Conservation (phyloP, 2,329 filamentous ascomycete genomes). For the Pyricularia grisea region DNA sequence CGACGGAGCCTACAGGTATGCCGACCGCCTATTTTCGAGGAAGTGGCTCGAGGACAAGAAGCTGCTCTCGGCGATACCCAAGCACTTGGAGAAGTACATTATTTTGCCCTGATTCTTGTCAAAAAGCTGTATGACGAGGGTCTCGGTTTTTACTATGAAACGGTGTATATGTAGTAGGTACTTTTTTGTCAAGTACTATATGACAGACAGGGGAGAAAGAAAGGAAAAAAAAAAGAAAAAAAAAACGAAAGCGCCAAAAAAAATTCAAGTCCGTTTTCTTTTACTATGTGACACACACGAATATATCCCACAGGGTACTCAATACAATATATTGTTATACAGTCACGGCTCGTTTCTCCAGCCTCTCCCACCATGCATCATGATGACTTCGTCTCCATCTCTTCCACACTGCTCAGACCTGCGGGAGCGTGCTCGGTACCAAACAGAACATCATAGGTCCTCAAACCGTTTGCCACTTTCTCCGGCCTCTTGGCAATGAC, state of each 20-base stretch:
- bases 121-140: too few relatives aligned
- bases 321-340: background rate
- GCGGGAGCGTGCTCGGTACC: slow-evolving; percentile 7
- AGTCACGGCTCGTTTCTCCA: background rate
- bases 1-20: slow-evolving; percentile 96
- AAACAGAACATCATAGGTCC: slow-evolving; percentile 23
- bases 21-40: slow-evolving; percentile 82
- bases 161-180: background rate
- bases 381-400: background rate
- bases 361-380: background rate
- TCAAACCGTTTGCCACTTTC: slow-evolving; percentile 11
- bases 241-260: background rate
- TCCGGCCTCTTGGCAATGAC: slow-evolving; percentile 12
- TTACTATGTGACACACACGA: background rate
- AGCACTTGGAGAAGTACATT: slow-evolving; percentile 86
- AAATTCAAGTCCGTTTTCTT: background rate
- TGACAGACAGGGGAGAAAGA: too few relatives aligned
- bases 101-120: slow-evolving; percentile 61
- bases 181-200: too few relatives aligned
- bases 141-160: too few relatives aligned
- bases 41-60: slow-evolving; percentile 88
- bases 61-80: slow-evolving; percentile 69
- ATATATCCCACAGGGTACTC: slow-evolving; percentile 2
- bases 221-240: too few relatives aligned
- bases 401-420: background rate